phyloP scores from a whole-genome alignment of 352 stramenopile genomes.

The Pythium aquatile region DNA sequence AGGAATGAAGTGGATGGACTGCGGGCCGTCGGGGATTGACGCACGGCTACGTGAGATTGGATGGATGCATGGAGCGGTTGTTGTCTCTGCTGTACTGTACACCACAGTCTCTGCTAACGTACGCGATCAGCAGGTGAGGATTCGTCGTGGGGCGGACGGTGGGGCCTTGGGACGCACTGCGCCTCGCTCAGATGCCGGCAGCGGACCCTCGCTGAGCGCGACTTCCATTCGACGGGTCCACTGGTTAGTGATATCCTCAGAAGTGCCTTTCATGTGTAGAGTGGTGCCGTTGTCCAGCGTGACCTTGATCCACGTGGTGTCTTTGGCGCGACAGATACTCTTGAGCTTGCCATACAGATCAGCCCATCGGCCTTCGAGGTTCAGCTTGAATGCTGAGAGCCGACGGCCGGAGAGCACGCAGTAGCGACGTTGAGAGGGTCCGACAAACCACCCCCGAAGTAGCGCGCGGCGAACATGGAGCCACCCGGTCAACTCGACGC shows the following conservation, averaged over 20 bases:
- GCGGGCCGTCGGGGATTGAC: neutral
- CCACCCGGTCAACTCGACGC: slow-evolving; percentile 31
- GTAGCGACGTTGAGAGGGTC: slow-evolving; percentile 27
- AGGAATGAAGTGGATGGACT: too few relatives aligned
- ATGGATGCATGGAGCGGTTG: neutral
- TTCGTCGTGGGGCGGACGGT: slow-evolving; percentile 7
- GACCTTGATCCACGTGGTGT: slow-evolving; percentile 29
- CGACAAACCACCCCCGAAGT: slow-evolving; percentile 22
- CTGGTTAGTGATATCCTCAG: slow-evolving; percentile 2
- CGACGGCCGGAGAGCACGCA: slow-evolving; percentile 33
- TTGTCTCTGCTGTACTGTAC: neutral
- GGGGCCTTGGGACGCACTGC: neutral
- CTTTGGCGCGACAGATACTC: slow-evolving; percentile 9
- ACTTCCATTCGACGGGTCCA: slow-evolving; percentile 20
- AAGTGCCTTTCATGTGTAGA: slow-evolving; percentile 8
- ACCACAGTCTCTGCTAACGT: neutral
- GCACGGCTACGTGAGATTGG: neutral
- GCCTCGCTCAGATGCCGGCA: neutral
- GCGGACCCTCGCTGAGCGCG: slow-evolving; percentile 13
- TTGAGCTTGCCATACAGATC: slow-evolving; percentile 34
- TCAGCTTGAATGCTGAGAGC: slow-evolving; percentile 39
- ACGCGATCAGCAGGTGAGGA: slow-evolving; percentile 21
- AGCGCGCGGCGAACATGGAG: slow-evolving; percentile 24
- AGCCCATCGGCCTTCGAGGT: slow-evolving; percentile 41
- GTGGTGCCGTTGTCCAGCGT: slow-evolving; percentile 12